Evolutionary conservation across 2,329 filamentous ascomycete genomes (phyloP).

Genomic region (Botrytis sinoallii): DNA sequence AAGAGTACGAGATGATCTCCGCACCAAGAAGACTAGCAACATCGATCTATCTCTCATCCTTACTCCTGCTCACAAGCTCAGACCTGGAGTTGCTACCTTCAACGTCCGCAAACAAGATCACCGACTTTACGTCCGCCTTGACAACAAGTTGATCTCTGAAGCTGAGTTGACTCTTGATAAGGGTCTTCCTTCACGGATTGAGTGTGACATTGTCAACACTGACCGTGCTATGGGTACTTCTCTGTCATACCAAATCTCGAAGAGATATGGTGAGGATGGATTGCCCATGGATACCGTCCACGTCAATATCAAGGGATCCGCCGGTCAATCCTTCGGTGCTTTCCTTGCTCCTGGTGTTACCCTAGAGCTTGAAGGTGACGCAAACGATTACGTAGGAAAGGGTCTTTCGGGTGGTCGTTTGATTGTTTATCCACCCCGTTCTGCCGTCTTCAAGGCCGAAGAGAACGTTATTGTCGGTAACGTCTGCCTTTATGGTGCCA

Average conservation of each 20-base stretch:
- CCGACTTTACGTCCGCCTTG: conserved; percentile 83
- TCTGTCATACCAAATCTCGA: conserved; percentile 92
- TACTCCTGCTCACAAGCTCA: conserved; percentile 92
- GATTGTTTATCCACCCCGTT: conserved; percentile 88
- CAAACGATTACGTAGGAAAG: conserved; percentile 97
- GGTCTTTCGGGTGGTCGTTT: conserved; percentile 88
- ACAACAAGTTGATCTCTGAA: conserved; percentile 96
- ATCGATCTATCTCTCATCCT: conserved; percentile 90
- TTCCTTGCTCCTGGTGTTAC: conserved; percentile 92
- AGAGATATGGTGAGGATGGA: conserved; percentile 84
- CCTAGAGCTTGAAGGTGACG: conserved; percentile 89
- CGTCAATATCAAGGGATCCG: conserved; percentile 93
- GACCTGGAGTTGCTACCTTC: conserved; percentile 92
- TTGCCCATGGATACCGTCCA: conserved; percentile 91
- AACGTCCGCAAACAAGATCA: conserved; percentile 98
- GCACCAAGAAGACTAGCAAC: conserved; percentile 85
- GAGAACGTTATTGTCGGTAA: conserved; percentile 95
- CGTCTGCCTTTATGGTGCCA: conserved; percentile 92
- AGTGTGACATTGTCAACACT: conserved; percentile 95
- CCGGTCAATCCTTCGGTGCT: conserved; percentile 93
- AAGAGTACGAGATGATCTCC: conserved; percentile 81
- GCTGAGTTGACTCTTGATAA: conserved; percentile 93
- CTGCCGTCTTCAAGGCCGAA: conserved; percentile 90
- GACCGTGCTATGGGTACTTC: conserved; percentile 92
- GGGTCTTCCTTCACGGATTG: conserved; percentile 86